Base-by-base conservation (phyloP, 2,329 filamentous ascomycete genomes). In the Monosporascus sp. region DNA sequence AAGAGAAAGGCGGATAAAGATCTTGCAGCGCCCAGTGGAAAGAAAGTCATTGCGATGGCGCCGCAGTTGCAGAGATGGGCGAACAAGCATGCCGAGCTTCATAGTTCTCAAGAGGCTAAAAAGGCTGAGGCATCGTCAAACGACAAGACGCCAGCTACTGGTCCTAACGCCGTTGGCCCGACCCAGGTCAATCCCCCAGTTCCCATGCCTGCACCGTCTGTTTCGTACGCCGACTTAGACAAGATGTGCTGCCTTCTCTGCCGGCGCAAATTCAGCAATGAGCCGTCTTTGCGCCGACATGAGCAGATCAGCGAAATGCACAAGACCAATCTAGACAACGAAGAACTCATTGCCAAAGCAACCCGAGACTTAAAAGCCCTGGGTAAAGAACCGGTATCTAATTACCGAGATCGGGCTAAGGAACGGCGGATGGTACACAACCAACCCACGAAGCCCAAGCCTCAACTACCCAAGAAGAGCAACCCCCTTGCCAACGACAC, bases 51-150 rank as follows among this genome's bases (percentile, higher is more conserved):
- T 49, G 80, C 83, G 3, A 76, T 77, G 74, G 74, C 70, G n/a
- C 82, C 84, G 1, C 84, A 88, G 67, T 74, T 89, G 46, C 83
- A 88, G 67, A 87, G 86, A 67, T 89, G 86, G 86, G 82, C 83
- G 48, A 83, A 87, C 62, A 82, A 85, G 49, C 84, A 87, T 63
- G 85, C 84, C 2, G 85, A 89, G 62, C 72, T 88, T 24, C 83
- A 86, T 61, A 79, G 81, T 53, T 77, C 72, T 55, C 79, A 69
- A 59, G 68, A 69, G 5, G 53, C 57, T 19, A 56, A 50, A 5
- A 63, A 49, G 55, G 66, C 52, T 35, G 66, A 70, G 68, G 64
- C 64, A 60, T 50, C 65, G 60, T 37, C 62, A 65, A 61, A 72
- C 67, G 57, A 67, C 64, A 55, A 51, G 26, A 50, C 65, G 46